A percentile compares a stretch with the other conserved stretches of the same genome.
phyloP scores from a whole-genome alignment of 2,329 filamentous ascomycete genomes.

The Grosmannia penicillata region DNA sequence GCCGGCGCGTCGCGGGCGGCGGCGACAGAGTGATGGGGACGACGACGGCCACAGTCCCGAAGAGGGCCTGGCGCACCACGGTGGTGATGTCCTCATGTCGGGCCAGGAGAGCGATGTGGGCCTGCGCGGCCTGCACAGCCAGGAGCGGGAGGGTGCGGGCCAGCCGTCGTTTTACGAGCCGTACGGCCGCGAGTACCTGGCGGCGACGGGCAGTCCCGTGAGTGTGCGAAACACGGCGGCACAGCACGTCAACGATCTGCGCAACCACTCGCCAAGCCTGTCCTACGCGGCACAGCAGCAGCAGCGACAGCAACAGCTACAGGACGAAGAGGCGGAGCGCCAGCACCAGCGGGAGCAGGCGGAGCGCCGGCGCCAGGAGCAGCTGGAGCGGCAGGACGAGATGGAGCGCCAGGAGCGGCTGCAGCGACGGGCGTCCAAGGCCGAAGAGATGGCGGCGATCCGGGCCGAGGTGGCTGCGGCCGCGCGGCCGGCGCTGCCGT shows the following conservation, averaged over 20 bases:
- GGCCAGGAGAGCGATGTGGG: background rate
- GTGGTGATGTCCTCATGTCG: no score
- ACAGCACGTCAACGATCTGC: constrained; percentile 4
- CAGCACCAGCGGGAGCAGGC: background rate
- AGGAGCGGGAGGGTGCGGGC: constrained; percentile 12
- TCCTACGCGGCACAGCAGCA: no score
- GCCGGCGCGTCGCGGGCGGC: constrained; percentile 60
- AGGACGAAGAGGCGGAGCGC: background rate
- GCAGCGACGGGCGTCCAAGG: background rate
- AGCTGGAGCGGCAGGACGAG: background rate
- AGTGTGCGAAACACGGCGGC: constrained; percentile 27
- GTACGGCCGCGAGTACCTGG: constrained; percentile 29
- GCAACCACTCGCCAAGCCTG: constrained; percentile 21
- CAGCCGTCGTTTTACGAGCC: constrained; percentile 28
- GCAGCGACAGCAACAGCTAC: background rate
- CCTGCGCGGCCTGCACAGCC: background rate
- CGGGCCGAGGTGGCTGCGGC: background rate
- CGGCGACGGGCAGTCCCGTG: constrained; percentile 43
- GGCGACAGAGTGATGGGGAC: constrained; percentile 53
- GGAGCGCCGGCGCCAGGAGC: background rate
- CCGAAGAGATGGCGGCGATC: background rate
- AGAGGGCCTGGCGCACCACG: no score
- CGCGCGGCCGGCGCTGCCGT: constrained; percentile 27
- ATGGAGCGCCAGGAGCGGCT: background rate
- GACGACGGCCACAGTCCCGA: constrained; percentile 21